phyloP scores from a whole-genome alignment of 306 rosid species.

The Malus orientalis region DNA sequence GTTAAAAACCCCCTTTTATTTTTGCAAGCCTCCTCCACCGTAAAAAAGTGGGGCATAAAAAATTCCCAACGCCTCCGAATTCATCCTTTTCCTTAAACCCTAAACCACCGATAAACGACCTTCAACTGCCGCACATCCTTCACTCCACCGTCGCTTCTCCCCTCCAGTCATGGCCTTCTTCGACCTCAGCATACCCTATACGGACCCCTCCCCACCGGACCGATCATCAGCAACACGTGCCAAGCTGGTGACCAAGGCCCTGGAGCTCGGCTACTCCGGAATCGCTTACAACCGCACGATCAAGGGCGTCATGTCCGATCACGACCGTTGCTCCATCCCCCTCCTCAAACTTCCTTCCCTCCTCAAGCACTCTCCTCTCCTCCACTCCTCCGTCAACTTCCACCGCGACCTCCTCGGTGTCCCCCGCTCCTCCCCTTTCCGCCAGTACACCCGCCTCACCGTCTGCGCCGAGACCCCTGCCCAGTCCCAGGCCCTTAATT shows the following conservation, averaged over 20 bases:
- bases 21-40: too few species aligned
- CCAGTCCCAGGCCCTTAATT: conserved; percentile 54
- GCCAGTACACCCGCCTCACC: conserved; percentile 85
- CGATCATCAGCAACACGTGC: conserved; percentile 38
- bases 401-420: conserved; percentile 64
- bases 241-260: conserved; percentile 50
- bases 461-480: conserved; percentile 35
- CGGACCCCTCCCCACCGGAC: conserved; percentile 22
- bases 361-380: conserved; percentile 57
- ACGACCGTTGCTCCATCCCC: conserved; percentile 65
- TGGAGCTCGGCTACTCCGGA: conserved; percentile 86
- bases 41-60: neutral
- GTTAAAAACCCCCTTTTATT: too few species aligned
- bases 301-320: conserved; percentile 82
- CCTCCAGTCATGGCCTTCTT: conserved; percentile 57
- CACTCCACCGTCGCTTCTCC: neutral
- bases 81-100: neutral
- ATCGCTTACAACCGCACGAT: conserved; percentile 78
- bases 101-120: neutral
- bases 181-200: conserved; percentile 69
- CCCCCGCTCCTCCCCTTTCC: conserved; percentile 59
- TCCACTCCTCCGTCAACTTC: conserved; percentile 52
- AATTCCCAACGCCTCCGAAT: neutral
- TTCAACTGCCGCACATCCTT: neutral
- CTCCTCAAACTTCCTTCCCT: conserved; percentile 55